Base-by-base conservation (phyloP, 768 basidiomycete species). In the Royoungia palumana region DNA sequence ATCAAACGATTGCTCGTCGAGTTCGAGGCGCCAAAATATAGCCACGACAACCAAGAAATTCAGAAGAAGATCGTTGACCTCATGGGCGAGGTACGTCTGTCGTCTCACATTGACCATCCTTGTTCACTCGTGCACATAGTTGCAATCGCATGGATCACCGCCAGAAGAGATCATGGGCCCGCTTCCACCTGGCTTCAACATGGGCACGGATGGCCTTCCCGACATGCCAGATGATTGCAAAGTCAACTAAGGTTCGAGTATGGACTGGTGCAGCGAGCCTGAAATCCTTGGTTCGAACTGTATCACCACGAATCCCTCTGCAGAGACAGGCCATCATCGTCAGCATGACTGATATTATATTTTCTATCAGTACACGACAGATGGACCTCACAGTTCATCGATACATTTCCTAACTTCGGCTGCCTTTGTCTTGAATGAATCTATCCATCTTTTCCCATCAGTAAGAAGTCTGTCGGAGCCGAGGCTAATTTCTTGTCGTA, bases 141-240 rank as follows among this genome's bases (percentile, higher is more conserved):
- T 94, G 77, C 90, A 94, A 75, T 71, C 73, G 4, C 75, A 81
- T 47, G 90, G 91, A 6, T 78, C 85, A 4, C 91, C 89, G 0
- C 91, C 91, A 3, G 61, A 78, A 17, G 88, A 89, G 57, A 77
- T 93, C 42, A 91, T 93, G 87, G 91, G 89, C 2, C 79, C 82
- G 0, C 72, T 93, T 41, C 91, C 91, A 0, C 78, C 87, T 3
- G 88, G 86, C n/a, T 67, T 81, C 24, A 73, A 69, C 7, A 53
- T 83, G 21, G 81, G 79, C 0, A 40, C 72, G 2, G 83, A 86
- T 42, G 83, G 82, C 12, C 61, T 75, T 50, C 81, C 79, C 5
- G 64, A 75, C 35, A 42, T 80, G 14, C 73, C 76, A 2, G 72
- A 58, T 0, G 54, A 49, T 25, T 54, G 61, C 16, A 56, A 56